phyloP scores from a whole-genome alignment of 2,329 filamentous ascomycete species.

The Acrocalymma vagum region DNA sequence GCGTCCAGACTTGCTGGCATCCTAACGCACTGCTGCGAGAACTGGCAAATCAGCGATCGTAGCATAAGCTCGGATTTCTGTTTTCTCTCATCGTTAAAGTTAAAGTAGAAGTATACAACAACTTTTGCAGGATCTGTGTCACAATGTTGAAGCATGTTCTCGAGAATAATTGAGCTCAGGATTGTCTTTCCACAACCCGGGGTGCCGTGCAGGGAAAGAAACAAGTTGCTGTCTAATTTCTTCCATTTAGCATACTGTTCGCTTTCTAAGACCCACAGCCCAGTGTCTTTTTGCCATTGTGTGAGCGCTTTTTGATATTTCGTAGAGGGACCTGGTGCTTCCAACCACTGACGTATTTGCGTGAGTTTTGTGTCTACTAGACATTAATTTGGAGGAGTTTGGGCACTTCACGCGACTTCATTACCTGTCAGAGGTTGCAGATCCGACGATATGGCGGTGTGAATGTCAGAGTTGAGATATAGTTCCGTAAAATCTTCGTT shows the following conservation, averaged over 20 bases:
- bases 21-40: constrained; percentile 27
- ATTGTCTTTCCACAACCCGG: constrained; percentile 55
- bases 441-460: constrained; percentile 10
- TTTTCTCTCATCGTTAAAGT: constrained; percentile 50
- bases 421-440: constrained; percentile 16
- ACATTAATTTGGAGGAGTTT: too few species aligned
- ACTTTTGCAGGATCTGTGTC: constrained; percentile 12
- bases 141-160: constrained; percentile 31
- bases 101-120: constrained; percentile 37
- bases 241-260: constrained; percentile 43
- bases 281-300: constrained; percentile 40
- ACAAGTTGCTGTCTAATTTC: constrained; percentile 22
- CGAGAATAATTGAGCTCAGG: constrained; percentile 48
- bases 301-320: constrained; percentile 44
- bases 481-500: constrained; percentile 14
- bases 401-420: too few species aligned
- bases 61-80: constrained; percentile 45
- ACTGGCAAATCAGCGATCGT: constrained; percentile 48
- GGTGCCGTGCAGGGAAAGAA: constrained; percentile 51
- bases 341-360: constrained; percentile 40
- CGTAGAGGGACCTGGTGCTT: constrained; percentile 43
- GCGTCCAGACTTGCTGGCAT: constrained; percentile 26
- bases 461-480: constrained; percentile 15
- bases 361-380: constrained; percentile 13
- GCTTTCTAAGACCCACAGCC: constrained; percentile 46